These are phyloP conservation scores for Nicotiana otophora DNA, from an alignment of 257 asterid genomes.

Conservation along the genomic window DNA sequence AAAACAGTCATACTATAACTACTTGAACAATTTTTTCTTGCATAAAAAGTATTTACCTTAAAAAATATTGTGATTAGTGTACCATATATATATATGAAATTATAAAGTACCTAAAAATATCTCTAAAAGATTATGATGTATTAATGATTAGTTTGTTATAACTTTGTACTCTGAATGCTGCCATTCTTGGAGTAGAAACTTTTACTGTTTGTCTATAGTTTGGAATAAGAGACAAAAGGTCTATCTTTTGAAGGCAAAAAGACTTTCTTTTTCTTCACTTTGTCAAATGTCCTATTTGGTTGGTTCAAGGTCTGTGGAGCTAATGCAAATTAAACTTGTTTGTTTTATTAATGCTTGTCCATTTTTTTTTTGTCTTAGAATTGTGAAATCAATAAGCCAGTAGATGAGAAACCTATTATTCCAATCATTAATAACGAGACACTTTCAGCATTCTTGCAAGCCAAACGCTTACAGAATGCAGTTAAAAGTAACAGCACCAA, in stretches of 20 bases:
- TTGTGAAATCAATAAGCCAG: constrained; percentile 54
- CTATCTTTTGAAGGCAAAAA: background rate
- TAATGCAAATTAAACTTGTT: background rate
- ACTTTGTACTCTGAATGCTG: background rate
- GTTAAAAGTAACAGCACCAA: constrained; percentile 30
- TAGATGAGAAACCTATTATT: constrained; percentile 65
- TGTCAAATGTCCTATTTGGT: background rate
- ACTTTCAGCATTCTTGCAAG: constrained; percentile 54
- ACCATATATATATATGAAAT: too few relatives aligned
- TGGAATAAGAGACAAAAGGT: background rate
- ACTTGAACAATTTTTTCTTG: background rate
- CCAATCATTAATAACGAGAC: constrained; percentile 59
- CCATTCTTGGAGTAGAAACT: background rate
- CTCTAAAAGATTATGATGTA: background rate
- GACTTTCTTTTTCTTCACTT: background rate
- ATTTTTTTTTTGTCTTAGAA: constrained; percentile 35
- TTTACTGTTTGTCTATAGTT: background rate
- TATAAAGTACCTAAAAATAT: background rate
- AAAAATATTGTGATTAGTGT: background rate
- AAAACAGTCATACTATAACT: background rate
- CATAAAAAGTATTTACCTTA: background rate
- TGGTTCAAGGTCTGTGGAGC: background rate
- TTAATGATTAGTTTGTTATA: background rate
- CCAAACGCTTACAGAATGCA: constrained; percentile 44
- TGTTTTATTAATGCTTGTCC: background rate